Evolutionary conservation across 2,329 filamentous ascomycete species (phyloP).

Genomic region (Colletotrichum ledebouriae): DNA sequence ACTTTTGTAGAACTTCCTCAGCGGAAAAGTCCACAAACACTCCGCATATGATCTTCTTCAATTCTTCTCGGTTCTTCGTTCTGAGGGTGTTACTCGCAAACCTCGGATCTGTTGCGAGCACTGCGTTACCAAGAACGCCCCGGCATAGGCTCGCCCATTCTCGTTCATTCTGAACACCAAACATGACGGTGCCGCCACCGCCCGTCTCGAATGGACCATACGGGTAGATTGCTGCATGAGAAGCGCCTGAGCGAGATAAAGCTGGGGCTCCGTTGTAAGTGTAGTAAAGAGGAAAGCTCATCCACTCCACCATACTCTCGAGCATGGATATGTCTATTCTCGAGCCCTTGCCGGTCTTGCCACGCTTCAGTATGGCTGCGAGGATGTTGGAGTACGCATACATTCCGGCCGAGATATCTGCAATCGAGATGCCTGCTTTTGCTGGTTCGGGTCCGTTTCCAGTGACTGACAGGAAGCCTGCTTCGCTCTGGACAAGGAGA

Average conservation of each 20-base stretch:
- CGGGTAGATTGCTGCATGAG: slow-evolving; percentile 68
- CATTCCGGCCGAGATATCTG: slow-evolving; percentile 66
- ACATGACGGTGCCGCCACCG: slow-evolving; percentile 63
- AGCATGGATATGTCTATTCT: slow-evolving; percentile 70
- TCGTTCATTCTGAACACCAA: slow-evolving; percentile 70
- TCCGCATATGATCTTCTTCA: slow-evolving; percentile 60
- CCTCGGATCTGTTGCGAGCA: slow-evolving; percentile 58
- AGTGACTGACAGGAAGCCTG: slow-evolving; percentile 65
- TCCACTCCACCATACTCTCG: slow-evolving; percentile 71
- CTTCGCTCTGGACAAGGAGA: slow-evolving; percentile 67
- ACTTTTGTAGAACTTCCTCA: slow-evolving; percentile 55
- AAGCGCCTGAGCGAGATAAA: slow-evolving; percentile 61
- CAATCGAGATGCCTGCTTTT: slow-evolving; percentile 68
- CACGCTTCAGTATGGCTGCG: slow-evolving; percentile 62
- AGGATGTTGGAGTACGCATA: slow-evolving; percentile 66
- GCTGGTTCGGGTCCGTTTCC: slow-evolving; percentile 58
- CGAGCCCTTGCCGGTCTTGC: slow-evolving; percentile 62
- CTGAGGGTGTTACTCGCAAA: slow-evolving; percentile 63
- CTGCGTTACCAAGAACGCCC: slow-evolving; percentile 58
- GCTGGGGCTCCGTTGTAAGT: slow-evolving; percentile 59
- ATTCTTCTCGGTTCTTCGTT: slow-evolving; percentile 59
- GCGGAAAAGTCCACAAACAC: slow-evolving; percentile 56
- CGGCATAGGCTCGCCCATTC: slow-evolving; percentile 66
- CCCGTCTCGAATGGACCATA: slow-evolving; percentile 68
- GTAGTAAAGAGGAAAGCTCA: slow-evolving; percentile 69